A percentile compares a stretch with the other conserved stretches of the same genome.
These are phyloP conservation scores for Solanum pennellii DNA, from an alignment of 257 asterid genomes.

Conservation along the genomic window DNA sequence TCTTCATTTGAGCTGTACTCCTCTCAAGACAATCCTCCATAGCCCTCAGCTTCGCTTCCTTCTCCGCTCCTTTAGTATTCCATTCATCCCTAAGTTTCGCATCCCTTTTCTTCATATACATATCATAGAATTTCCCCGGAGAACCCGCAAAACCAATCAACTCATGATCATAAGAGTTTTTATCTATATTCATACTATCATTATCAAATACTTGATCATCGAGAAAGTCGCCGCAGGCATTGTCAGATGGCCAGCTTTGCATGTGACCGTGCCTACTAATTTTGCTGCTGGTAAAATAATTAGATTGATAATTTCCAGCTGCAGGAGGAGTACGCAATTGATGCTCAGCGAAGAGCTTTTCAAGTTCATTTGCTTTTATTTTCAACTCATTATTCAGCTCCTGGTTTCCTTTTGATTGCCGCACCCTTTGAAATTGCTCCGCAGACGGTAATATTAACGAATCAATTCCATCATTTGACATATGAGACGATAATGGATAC, in stretches of 20 bases:
- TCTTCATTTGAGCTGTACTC: constrained; percentile 76
- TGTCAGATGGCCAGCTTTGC: constrained; percentile 28
- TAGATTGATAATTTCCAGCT: constrained; percentile 65
- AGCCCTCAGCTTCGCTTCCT: constrained; percentile 76
- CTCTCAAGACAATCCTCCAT: constrained; percentile 85
- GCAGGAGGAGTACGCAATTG: constrained; percentile 44
- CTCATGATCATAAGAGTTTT: constrained; percentile 17
- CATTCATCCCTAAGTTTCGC: constrained; percentile 86
- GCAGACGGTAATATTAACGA: constrained; percentile 42
- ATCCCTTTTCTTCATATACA: constrained; percentile 75
- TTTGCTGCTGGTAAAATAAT: constrained; percentile 29
- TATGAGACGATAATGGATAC: not conserved
- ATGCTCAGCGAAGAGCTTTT: constrained; percentile 78
- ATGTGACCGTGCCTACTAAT: constrained; percentile 27
- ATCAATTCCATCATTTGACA: constrained; percentile 23
- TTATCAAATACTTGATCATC: not conserved
- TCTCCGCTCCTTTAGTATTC: constrained; percentile 68
- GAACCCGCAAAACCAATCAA: constrained; percentile 45
- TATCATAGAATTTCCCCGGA: constrained; percentile 65
- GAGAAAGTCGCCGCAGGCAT: constrained; percentile 5
- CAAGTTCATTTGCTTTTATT: constrained; percentile 89
- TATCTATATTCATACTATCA: not conserved
- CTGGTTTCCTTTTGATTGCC: constrained; percentile 69
- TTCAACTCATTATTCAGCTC: constrained; percentile 78
- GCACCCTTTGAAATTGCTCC: constrained; percentile 48